Evolutionary conservation across 805 yeast genomes (phyloP), one percentile per base, ranked within the genome.

Genomic region (Danielozyma ontarioensis): DNA sequence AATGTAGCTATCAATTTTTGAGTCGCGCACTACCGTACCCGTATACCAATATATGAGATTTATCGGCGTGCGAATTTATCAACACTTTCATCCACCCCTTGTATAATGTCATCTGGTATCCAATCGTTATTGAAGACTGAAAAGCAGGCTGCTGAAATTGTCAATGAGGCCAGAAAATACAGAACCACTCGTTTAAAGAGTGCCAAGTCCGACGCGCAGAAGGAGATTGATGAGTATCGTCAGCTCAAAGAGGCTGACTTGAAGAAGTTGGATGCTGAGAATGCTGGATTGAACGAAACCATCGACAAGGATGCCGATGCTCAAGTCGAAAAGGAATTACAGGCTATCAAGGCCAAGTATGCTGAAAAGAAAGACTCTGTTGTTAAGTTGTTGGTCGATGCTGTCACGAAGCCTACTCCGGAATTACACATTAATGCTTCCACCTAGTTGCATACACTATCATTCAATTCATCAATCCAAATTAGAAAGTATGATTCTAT

Each of bases 71-170:
- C 22, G 22, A 19, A 19, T 19, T 19, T 6, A 19, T 19, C 10
- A 19, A 19, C 22, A 6, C 22, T n/a, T n/a, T n/a, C n/a, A n/a
- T n/a, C n/a, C n/a, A n/a, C n/a, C n/a, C n/a, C n/a, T n/a, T n/a
- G n/a, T 41, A 40, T 16, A 25, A 52, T 50, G 57, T 52, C 57
- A 11, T 50, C 59, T 29, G 53, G 57, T 21, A 53, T 53, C 39
- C 59, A 53, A 41, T 50, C 57, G 22, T 50, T 53, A 35, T 51
- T 53, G 44, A 53, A 83, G 72, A 95, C 97, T 42, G 98, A 93
- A 69, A 87, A 84, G 65, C 90, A 86, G 52, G 97, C 98, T n/a
- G 97, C 95, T 50, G 89, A 81, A 49, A 84, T 89, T 44, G 97
- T 93, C 41, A 74, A 89, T 51, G 83, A 83, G 57, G 97, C 98